These are phyloP conservation scores for Pseudogymnoascus sp. DNA, from an alignment of 2,329 filamentous ascomycete genomes.

Conservation along the genomic window DNA sequence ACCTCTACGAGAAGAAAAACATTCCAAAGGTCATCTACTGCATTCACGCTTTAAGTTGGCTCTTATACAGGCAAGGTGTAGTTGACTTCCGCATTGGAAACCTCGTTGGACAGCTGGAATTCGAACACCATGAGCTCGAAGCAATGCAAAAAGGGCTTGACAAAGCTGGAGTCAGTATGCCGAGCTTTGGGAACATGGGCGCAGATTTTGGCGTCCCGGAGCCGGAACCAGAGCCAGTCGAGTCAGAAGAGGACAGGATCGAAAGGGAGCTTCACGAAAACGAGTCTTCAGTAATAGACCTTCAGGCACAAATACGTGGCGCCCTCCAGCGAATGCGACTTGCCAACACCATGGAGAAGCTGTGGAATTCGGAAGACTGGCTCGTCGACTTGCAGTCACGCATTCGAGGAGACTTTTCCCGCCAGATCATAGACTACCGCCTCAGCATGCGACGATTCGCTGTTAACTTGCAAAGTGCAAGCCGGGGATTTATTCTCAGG, in stretches of 20 bases:
- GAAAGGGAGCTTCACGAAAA: constrained; percentile 75
- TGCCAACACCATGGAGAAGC: constrained; percentile 74
- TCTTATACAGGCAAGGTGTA: constrained; percentile 91
- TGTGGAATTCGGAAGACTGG: constrained; percentile 80
- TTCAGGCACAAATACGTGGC: constrained; percentile 82
- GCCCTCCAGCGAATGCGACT: constrained; percentile 71
- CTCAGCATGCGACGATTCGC: constrained; percentile 79
- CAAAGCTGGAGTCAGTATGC: constrained; percentile 91
- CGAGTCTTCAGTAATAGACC: constrained; percentile 63
- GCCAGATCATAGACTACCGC: constrained; percentile 77
- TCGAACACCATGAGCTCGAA: constrained; percentile 95
- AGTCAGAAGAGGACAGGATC: constrained; percentile 85
- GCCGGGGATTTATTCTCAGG: constrained; percentile 70
- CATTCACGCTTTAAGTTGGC: constrained; percentile 93
- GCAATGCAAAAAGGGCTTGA: constrained; percentile 95
- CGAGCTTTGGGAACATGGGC: constrained; percentile 95
- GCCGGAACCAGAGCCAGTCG: constrained; percentile 63
- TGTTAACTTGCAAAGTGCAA: constrained; percentile 69
- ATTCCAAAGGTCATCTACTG: constrained; percentile 99
- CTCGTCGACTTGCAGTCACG: constrained; percentile 78
- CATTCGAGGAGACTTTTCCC: constrained; percentile 79
- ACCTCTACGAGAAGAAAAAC: constrained; percentile 99
- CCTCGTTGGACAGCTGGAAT: constrained; percentile 90
- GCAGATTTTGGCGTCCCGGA: constrained; percentile 84
- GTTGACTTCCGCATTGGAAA: constrained; percentile 96